phyloP scores from a whole-genome alignment of 306 rosid species.

The Mucuna pruriens region DNA sequence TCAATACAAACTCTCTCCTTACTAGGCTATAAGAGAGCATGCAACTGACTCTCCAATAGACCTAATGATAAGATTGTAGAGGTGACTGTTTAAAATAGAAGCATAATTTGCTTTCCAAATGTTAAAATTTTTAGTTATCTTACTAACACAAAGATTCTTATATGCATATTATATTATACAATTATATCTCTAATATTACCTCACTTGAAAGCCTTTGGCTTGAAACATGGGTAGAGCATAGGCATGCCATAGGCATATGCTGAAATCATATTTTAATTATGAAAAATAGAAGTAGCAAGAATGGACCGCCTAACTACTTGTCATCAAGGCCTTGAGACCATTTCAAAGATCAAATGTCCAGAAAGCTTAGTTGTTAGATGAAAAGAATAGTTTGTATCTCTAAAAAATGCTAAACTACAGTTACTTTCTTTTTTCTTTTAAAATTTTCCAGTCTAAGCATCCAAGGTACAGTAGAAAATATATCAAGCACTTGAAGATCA shows the following conservation, averaged over 20 bases:
- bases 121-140: background rate
- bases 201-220: background rate
- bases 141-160: slow-evolving; percentile 25
- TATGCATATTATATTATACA: background rate
- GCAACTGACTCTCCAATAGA: background rate
- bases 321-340: background rate
- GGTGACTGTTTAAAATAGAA: background rate
- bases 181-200: slow-evolving; percentile 6
- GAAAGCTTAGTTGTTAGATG: background rate
- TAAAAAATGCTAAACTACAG: slow-evolving; percentile 5
- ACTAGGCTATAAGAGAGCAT: background rate
- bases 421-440: background rate
- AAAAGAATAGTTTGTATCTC: slow-evolving; percentile 16
- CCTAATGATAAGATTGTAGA: background rate
- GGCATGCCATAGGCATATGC: background rate
- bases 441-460: slow-evolving; percentile 18
- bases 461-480: slow-evolving; percentile 30
- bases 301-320: slow-evolving; percentile 1
- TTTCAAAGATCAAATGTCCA: slow-evolving; percentile 19
- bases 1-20: slow-evolving; percentile 16
- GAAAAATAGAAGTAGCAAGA: slow-evolving; percentile 7
- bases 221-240: slow-evolving; percentile 29
- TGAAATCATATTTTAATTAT: background rate
- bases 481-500: slow-evolving; percentile 37
- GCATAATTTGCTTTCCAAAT: background rate